Conservation (phyloP, 2,329 filamentous ascomycete species). For the Magnaporthiopsis rhizophila region DNA sequence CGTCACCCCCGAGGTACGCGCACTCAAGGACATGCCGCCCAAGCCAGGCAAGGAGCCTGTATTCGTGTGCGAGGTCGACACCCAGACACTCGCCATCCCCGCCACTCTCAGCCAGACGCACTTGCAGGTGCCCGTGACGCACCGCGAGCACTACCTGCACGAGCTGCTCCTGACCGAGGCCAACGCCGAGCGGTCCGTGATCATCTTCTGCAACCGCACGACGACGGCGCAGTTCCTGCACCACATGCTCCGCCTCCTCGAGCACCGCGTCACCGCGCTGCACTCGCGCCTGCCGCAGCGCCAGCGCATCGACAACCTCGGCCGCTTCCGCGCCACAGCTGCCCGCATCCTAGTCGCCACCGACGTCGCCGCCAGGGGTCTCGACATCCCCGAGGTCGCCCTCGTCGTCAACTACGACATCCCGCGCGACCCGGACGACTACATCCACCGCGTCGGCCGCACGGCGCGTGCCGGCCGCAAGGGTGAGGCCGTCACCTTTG, state of each 20-base stretch:
- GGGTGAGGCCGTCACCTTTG: conserved; percentile 77
- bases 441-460: conserved; percentile 92
- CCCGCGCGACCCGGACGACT: conserved; percentile 92
- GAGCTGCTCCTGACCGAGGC: conserved; percentile 71
- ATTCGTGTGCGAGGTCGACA: conserved; percentile 85
- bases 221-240: conserved; percentile 83
- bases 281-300: conserved; percentile 82
- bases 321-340: conserved; percentile 81
- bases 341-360: conserved; percentile 89
- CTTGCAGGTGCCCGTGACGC: conserved; percentile 79
- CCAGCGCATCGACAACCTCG: conserved; percentile 79
- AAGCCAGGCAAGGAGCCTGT: conserved; percentile 64
- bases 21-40: conserved; percentile 69
- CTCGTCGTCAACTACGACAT: conserved; percentile 94
- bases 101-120: conserved; percentile 76
- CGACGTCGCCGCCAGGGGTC: conserved; percentile 86
- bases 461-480: conserved; percentile 84
- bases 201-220: conserved; percentile 93
- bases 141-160: conserved; percentile 93
- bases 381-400: conserved; percentile 88
- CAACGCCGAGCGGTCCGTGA: conserved; percentile 69
- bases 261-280: conserved; percentile 83
- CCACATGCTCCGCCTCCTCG: conserved; percentile 75
- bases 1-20: conserved; percentile 83
- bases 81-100: conserved; percentile 67